Conservation (phyloP, 2,329 filamentous ascomycete genomes). For the Fusarium sarcochroum region DNA sequence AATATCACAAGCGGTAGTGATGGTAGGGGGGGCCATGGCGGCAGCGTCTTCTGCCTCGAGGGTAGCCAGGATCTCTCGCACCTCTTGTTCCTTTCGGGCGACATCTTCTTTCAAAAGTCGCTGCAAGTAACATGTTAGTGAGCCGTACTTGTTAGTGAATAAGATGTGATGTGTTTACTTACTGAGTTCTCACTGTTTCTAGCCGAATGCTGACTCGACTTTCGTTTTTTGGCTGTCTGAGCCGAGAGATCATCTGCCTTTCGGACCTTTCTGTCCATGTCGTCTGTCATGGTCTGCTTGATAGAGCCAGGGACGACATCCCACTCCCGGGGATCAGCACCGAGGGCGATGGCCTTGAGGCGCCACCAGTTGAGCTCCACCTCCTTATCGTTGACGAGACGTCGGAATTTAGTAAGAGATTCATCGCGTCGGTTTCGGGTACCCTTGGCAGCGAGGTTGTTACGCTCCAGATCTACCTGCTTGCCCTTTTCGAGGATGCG, state of each 20-base stretch:
- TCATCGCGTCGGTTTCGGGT: constrained; percentile 52
- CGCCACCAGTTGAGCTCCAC: constrained; percentile 50
- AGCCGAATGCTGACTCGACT: constrained; percentile 2
- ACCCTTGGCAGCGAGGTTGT: constrained; percentile 57
- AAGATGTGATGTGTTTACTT: constrained; percentile 3
- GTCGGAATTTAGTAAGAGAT: constrained; percentile 37
- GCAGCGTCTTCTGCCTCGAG: constrained; percentile 28
- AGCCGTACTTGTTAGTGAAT: too few relatives aligned
- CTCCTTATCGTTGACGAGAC: constrained; percentile 43
- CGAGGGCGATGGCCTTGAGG: constrained; percentile 45
- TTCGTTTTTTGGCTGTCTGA: neutral
- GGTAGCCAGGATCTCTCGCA: constrained; percentile 1
- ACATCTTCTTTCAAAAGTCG: neutral
- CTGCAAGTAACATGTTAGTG: constrained; percentile 12
- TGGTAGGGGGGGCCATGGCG: neutral
- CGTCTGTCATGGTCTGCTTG: constrained; percentile 40
- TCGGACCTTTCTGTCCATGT: constrained; percentile 24
- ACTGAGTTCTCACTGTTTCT: constrained; percentile 12
- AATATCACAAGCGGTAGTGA: neutral
- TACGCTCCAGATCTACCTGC: constrained; percentile 50
- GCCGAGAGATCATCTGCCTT: neutral
- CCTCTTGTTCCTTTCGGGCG: neutral
- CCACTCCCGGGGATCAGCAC: constrained; percentile 44
- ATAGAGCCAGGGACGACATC: constrained; percentile 25
- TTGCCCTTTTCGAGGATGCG: constrained; percentile 47